A percentile compares a stretch with the other conserved stretches of the same genome.
These are phyloP conservation scores for Daldinia eschscholtzii DNA, from an alignment of 2,329 filamentous ascomycete genomes.

Conservation along the genomic window DNA sequence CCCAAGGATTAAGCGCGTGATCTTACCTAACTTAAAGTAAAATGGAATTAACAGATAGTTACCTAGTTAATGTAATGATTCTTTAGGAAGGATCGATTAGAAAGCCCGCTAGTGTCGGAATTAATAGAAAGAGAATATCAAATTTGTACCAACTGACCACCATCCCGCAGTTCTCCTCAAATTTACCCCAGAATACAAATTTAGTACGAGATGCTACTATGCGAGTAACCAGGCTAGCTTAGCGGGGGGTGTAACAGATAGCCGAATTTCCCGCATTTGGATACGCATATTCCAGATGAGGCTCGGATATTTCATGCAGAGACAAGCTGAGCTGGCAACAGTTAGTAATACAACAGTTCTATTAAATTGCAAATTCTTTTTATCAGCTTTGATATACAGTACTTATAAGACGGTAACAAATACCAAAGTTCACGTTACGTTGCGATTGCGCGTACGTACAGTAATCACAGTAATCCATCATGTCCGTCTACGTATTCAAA, in stretches of 20 bases:
- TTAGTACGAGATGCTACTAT: slow-evolving; percentile 13
- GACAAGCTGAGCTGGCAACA: background rate
- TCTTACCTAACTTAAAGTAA: background rate
- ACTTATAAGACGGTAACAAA: background rate
- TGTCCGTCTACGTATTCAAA: slow-evolving; percentile 20
- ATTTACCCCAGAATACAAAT: slow-evolving; percentile 14
- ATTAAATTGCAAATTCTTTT: background rate
- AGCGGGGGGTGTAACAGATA: slow-evolving; percentile 29
- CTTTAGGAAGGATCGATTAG: background rate
- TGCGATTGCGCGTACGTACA: slow-evolving; percentile 31
- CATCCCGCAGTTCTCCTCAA: background rate
- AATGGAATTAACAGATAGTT: too few species aligned
- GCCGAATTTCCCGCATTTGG: slow-evolving; percentile 28
- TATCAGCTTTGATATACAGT: background rate
- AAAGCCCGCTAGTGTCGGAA: background rate
- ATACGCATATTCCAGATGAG: slow-evolving; percentile 19
- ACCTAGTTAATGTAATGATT: background rate
- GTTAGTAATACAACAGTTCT: slow-evolving; percentile 4
- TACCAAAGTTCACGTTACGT: slow-evolving; percentile 11
- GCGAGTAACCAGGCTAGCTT: slow-evolving; percentile 15
- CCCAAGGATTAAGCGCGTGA: background rate
- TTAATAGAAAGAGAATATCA: background rate
- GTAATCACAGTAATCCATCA: slow-evolving; percentile 38
- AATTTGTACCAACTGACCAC: slow-evolving; percentile 15
- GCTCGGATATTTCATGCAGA: slow-evolving; percentile 6